A percentile compares a stretch with the other conserved stretches of the same genome.
Conservation (phyloP, 768 basidiomycete genomes). For the Rhodocollybia butyracea region DNA sequence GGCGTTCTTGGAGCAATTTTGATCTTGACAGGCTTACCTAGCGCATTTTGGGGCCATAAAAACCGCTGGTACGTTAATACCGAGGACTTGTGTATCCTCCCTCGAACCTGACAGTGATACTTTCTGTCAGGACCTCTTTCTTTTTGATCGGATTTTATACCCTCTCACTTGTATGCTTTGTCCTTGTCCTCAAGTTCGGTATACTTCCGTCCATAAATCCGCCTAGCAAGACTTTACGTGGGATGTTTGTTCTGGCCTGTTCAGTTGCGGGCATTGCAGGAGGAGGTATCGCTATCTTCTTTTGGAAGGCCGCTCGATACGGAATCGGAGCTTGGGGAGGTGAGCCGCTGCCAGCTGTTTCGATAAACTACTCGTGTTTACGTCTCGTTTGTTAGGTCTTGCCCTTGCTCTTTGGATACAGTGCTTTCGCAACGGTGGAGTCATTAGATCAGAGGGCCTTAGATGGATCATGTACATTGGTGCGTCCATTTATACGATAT, state of each 20-base stretch:
- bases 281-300: slow-evolving; percentile 86
- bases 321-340: slow-evolving; percentile 49
- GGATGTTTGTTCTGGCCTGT: slow-evolving; percentile 85
- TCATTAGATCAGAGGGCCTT: slow-evolving; percentile 72
- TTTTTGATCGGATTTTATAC: slow-evolving; percentile 93
- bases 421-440: slow-evolving; percentile 76
- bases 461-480: slow-evolving; percentile 92
- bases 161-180: slow-evolving; percentile 78
- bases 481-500: slow-evolving; percentile 27
- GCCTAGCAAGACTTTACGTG: slow-evolving; percentile 74
- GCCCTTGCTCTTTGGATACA: slow-evolving; percentile 86
- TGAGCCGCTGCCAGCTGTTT: slow-evolving; percentile 2
- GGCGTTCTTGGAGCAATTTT: slow-evolving; percentile 85
- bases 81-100: slow-evolving; percentile 12
- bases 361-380: slow-evolving; percentile 4
- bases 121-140: slow-evolving; percentile 73
- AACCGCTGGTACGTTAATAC: slow-evolving; percentile 74
- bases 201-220: slow-evolving; percentile 82
- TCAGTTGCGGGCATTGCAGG: slow-evolving; percentile 79
- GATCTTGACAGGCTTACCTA: slow-evolving; percentile 86
- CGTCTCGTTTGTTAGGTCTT: slow-evolving; percentile 48
- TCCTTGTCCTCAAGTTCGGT: slow-evolving; percentile 86
- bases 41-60: slow-evolving; percentile 92
- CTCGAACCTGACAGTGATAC: slow-evolving; percentile 9
- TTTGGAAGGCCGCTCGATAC: slow-evolving; percentile 87